Conservation (phyloP, 768 basidiomycete species). For the Mycena latifolia region DNA sequence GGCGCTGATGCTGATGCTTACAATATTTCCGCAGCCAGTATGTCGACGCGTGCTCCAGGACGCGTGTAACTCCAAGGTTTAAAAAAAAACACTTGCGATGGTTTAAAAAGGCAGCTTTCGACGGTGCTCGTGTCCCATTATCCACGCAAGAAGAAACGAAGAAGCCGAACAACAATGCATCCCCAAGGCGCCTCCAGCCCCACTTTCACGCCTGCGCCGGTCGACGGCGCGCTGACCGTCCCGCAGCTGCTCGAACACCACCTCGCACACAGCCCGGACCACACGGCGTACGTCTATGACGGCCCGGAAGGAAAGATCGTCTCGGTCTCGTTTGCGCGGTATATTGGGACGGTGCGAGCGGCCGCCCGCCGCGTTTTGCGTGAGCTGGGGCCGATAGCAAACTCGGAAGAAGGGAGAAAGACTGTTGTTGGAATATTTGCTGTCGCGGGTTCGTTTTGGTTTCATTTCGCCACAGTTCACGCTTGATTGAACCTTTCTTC, state of each 20-base stretch:
- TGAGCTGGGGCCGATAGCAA: background rate
- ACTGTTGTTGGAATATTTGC: constrained; percentile 24
- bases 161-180: background rate
- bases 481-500: background rate
- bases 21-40: too few relatives aligned
- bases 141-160: too few relatives aligned
- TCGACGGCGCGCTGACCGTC: constrained; percentile 16
- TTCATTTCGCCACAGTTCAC: background rate
- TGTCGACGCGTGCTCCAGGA: too few relatives aligned
- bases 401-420: too few relatives aligned
- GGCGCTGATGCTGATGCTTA: too few relatives aligned
- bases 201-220: constrained; percentile 9
- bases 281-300: constrained; percentile 27
- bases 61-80: too few relatives aligned
- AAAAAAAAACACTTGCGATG: too few relatives aligned
- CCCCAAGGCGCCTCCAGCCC: constrained; percentile 5
- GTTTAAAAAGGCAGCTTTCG: too few relatives aligned
- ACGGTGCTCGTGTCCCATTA: too few relatives aligned
- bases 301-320: constrained; percentile 1
- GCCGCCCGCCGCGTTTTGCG: background rate
- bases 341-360: constrained; percentile 11
- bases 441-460: constrained; percentile 2
- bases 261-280: constrained; percentile 19
- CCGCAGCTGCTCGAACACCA: constrained; percentile 28
- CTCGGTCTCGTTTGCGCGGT: constrained; percentile 13